Percentiles rank a stretch among this genome's conserved stretches.
These are phyloP conservation scores for Globisporangium nodosum DNA, from an alignment of 352 stramenopile genomes.

Conservation along the genomic window DNA sequence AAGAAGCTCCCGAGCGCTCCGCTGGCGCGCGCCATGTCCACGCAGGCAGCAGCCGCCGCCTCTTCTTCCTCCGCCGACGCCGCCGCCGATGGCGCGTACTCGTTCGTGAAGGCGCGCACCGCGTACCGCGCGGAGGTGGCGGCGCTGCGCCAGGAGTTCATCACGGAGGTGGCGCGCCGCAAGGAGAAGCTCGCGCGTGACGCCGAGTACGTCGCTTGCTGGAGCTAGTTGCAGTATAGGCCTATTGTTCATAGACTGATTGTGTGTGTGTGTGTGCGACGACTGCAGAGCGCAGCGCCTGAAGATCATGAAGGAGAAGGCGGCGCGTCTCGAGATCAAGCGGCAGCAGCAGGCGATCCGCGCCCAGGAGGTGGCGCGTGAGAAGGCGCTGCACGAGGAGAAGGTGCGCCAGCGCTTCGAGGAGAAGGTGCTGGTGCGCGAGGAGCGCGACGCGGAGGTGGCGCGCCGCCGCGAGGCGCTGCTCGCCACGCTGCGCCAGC, in stretches of 20 bases:
- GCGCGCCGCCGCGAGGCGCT: constrained; percentile 65
- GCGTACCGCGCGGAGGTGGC: constrained; percentile 70
- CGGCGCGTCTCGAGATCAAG: constrained; percentile 82
- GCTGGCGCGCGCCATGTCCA: constrained; percentile 3
- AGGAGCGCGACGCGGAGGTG: constrained; percentile 50
- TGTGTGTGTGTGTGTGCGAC: background rate
- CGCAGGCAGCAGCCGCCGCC: constrained; percentile 6
- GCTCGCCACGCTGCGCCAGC: constrained; percentile 48
- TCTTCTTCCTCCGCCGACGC: background rate
- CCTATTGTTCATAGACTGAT: no score
- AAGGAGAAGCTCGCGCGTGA: constrained; percentile 79
- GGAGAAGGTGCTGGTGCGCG: constrained; percentile 73
- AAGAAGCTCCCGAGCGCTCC: constrained; percentile 3
- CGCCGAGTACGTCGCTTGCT: constrained; percentile 51
- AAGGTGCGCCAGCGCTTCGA: constrained; percentile 74
- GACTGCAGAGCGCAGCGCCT: constrained; percentile 51
- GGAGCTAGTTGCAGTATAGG: background rate
- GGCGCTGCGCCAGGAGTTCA: constrained; percentile 66
- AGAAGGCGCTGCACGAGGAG: constrained; percentile 78
- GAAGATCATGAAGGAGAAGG: constrained; percentile 87
- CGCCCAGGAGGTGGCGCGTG: constrained; percentile 69
- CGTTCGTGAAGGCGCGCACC: constrained; percentile 62
- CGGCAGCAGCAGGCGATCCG: constrained; percentile 81
- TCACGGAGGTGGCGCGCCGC: constrained; percentile 59
- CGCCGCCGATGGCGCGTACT: constrained; percentile 44